These are phyloP conservation scores for Teratosphaeria nubilosa DNA, from an alignment of 2,329 filamentous ascomycete genomes.

Conservation along the genomic window DNA sequence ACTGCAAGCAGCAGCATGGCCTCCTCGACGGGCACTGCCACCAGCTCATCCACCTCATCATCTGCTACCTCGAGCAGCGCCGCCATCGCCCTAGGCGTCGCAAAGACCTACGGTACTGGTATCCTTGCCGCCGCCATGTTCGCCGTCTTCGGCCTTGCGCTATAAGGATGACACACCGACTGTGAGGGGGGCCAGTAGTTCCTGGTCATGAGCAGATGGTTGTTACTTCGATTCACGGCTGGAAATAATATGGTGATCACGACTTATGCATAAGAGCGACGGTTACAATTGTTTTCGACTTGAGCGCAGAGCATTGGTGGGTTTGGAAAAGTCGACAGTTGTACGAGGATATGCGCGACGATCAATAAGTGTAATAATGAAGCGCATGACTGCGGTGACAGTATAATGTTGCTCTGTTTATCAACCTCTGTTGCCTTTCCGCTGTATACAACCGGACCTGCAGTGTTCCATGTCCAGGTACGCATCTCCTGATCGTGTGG, in stretches of 20 bases:
- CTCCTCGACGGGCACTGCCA: constrained; percentile 10
- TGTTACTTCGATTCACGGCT: background rate
- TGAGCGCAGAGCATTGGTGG: background rate
- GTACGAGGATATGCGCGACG: background rate
- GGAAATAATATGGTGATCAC: background rate
- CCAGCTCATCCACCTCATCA: constrained; percentile 6
- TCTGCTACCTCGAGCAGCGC: constrained; percentile 30
- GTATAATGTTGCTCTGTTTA: background rate
- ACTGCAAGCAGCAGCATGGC: constrained; percentile 14
- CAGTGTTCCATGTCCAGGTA: background rate
- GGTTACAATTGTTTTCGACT: background rate
- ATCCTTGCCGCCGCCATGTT: constrained; percentile 41
- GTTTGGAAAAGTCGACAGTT: background rate
- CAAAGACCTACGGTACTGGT: constrained; percentile 43
- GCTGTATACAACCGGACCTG: background rate
- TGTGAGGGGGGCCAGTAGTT: background rate
- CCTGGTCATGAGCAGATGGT: background rate
- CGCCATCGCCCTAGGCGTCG: constrained; percentile 35
- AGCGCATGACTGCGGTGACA: background rate
- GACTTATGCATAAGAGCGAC: background rate
- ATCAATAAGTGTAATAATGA: background rate
- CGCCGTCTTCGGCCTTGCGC: constrained; percentile 46
- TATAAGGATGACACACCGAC: constrained; percentile 32
- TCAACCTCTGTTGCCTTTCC: background rate
- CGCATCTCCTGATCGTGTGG: background rate